Evolutionary conservation across 129 eudicot genomes (phyloP), one percentile per base, ranked within the genome.

Genomic region (Tanacetum coccineum): DNA sequence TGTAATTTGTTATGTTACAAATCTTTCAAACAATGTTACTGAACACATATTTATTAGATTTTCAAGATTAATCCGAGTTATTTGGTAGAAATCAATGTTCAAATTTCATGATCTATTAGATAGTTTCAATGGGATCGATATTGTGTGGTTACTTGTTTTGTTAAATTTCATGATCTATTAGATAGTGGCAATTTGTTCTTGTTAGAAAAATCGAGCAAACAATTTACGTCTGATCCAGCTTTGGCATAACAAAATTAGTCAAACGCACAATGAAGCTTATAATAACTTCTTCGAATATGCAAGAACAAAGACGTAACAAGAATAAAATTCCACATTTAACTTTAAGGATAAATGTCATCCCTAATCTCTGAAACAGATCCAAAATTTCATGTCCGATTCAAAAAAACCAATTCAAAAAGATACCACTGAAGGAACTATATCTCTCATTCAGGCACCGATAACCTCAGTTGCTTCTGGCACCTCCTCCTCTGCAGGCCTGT

Each of bases 401-500:
- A 39, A 58, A n/a, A 59, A 47, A 30, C 1, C 0, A 2, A 59
- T 3, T 15, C 52, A 66, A 66, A 74, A 68, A 6, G n/a, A 8
- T 2, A 42, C 0, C 28, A 73, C 50, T 13, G 18, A 36, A 57
- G 18, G 44, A 76, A 55, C 51, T 22, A 42, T 13, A 22, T 32
- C 62, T 61, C 39, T 20, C 46, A 69, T 78, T 75, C 61, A 85
- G n/a, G 89, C 96, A 64, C 96, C 96, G 17, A 85, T 82, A 9
- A 85, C 80, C 83, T 85, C 96, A 70, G 85, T 71, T 42, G 68
- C 30, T 80, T 89, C 94, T 51, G 81, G 81, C 44, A 60, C 73
- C 20, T 74, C 70, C 51, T 88, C 96, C 56, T 85, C 96, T 56
- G 93, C 83, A 17, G 96, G 89, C 26, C 80, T 75, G 44, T 85